Conservation (phyloP, 345 rosid species). For the Melaleuca alternifolia region DNA sequence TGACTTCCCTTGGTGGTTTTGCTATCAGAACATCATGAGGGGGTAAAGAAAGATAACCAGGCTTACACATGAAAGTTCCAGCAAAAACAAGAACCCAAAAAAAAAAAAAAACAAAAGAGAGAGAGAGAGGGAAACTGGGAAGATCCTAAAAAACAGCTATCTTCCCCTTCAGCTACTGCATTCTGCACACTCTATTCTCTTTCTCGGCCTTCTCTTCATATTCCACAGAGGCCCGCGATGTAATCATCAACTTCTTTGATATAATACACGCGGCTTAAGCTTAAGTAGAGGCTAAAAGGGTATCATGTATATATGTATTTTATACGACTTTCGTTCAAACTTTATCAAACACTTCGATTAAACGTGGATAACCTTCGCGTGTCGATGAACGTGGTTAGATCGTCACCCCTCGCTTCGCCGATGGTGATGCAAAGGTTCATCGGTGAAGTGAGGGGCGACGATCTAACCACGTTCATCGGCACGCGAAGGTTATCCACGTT, state of each 20-base stretch:
- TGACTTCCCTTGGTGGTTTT: too few relatives aligned
- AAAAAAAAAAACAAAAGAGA: too few relatives aligned
- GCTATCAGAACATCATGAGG: too few relatives aligned
- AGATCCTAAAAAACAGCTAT: not conserved
- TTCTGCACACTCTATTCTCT: not conserved
- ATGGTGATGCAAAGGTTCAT: constrained; percentile 54
- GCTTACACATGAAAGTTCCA: not conserved
- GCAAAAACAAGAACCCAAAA: not conserved
- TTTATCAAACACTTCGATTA: not conserved
- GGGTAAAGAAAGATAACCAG: not conserved
- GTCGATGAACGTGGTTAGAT: not conserved
- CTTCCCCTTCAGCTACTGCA: not conserved
- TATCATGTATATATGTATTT: too few relatives aligned
- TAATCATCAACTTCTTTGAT: too few relatives aligned
- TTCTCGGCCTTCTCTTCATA: not conserved
- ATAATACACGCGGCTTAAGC: too few relatives aligned
- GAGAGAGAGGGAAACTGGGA: not conserved
- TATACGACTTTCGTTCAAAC: too few relatives aligned
- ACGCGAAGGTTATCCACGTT: constrained; percentile 1
- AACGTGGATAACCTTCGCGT: constrained; percentile 5
- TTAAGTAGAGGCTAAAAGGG: too few relatives aligned
- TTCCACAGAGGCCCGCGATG: too few relatives aligned
- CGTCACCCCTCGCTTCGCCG: constrained; percentile 21
- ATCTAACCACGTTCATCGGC: not conserved
- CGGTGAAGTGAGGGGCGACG: constrained; percentile 20